Percentiles rank a stretch among this genome's conserved stretches.
These are phyloP conservation scores for Sclerotiophoma versabilis DNA, from an alignment of 2,329 filamentous ascomycete species.

Conservation along the genomic window DNA sequence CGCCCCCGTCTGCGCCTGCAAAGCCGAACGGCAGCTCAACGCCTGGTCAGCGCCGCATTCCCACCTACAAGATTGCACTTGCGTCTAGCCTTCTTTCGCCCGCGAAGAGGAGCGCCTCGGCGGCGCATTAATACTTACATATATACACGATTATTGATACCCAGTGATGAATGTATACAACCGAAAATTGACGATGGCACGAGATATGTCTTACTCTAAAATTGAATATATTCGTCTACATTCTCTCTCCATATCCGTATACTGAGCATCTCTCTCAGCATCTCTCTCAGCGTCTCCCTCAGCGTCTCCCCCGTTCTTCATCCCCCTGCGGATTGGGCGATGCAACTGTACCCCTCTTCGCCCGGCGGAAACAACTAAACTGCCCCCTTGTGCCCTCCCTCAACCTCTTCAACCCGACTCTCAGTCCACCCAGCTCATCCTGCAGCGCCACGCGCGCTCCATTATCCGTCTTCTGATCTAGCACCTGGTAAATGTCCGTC, in stretches of 20 bases:
- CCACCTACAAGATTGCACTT: slow-evolving; percentile 45
- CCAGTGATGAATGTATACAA: background rate
- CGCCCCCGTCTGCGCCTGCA: background rate
- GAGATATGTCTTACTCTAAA: background rate
- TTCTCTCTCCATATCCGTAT: background rate
- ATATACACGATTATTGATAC: background rate
- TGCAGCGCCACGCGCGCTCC: slow-evolving; percentile 81
- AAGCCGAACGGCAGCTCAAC: slow-evolving; percentile 11
- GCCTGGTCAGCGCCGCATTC: slow-evolving; percentile 30
- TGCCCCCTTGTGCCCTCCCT: slow-evolving; percentile 48
- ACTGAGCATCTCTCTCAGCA: background rate
- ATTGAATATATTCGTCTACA: background rate
- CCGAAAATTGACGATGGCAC: background rate
- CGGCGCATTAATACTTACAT: slow-evolving; percentile 5
- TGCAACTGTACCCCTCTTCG: slow-evolving; percentile 31
- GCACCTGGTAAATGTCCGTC: slow-evolving; percentile 87
- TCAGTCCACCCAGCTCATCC: slow-evolving; percentile 87
- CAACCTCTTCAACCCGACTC: slow-evolving; percentile 76
- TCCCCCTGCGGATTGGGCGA: background rate
- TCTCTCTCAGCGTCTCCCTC: background rate
- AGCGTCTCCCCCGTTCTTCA: background rate
- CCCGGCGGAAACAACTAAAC: slow-evolving; percentile 47
- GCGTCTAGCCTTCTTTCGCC: slow-evolving; percentile 36
- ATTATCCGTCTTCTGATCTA: slow-evolving; percentile 89
- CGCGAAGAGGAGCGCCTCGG: slow-evolving; percentile 10